A percentile compares a stretch with the other conserved stretches of the same genome.
phyloP scores from a whole-genome alignment of 192 early-diverging fungal genomes.

The Rhizoclosmatium sp. region DNA sequence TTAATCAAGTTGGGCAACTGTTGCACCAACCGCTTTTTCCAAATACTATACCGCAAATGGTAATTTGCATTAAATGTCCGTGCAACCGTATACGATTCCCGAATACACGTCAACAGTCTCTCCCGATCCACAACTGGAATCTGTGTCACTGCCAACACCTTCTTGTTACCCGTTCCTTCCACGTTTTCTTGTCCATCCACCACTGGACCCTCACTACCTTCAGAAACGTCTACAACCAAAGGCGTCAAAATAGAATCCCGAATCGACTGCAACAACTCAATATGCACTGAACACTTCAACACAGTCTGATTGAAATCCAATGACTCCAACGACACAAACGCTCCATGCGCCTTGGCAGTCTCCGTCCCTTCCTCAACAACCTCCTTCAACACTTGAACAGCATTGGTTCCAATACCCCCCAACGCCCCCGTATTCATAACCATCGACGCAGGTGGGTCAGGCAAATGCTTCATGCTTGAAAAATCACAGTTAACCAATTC shows the following conservation, averaged over 20 bases:
- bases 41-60: conserved; percentile 82
- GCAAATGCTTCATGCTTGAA: conserved; percentile 23
- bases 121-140: conserved; percentile 44
- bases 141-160: conserved; percentile 37
- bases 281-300: conserved; percentile 62
- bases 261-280: conserved; percentile 56
- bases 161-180: background rate
- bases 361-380: conserved; percentile 39
- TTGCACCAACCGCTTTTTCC: conserved; percentile 83
- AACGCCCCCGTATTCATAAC: conserved; percentile 23
- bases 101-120: conserved; percentile 50
- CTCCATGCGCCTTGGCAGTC: conserved; percentile 39
- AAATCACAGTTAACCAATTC: conserved; percentile 59
- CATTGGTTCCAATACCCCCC: conserved; percentile 15
- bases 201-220: background rate
- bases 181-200: background rate
- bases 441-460: conserved; percentile 27
- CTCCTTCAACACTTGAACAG: conserved; percentile 9
- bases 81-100: conserved; percentile 79
- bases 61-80: conserved; percentile 79
- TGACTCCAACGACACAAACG: conserved; percentile 50
- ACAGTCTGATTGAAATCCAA: conserved; percentile 63
- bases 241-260: conserved; percentile 33
- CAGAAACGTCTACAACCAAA: background rate
- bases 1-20: conserved; percentile 91